Base-by-base conservation (phyloP, 768 basidiomycete species). In the Xerocomus spinulosus region DNA sequence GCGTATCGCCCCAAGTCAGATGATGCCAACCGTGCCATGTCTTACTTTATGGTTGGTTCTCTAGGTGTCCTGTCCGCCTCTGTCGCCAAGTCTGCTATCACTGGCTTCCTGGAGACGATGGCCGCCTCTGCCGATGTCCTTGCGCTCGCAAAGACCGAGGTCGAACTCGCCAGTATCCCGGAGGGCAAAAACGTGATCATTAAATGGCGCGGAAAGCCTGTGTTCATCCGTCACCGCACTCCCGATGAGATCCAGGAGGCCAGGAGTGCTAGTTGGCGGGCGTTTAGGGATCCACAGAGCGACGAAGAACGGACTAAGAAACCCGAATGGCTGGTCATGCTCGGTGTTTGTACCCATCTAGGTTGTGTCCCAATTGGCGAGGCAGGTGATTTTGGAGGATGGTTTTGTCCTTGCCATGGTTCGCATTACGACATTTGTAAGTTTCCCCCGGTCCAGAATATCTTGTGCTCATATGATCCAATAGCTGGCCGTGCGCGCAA, bases 201-300 rank as follows among this genome's bases (percentile, higher is more conserved):
- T 74, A 93, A 97, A 76, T 99, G 96, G 96, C 89, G 96, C 63
- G 96, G 96, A 69, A 99, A 99, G 78, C 96, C 96, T 55, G 96
- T 99, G 46, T 98, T 98, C 78, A 92, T 99, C 68, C 83, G 96
- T 56, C 96, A 99, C 76, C 83, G 96, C 62, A 99, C 96, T 13
- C 61, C 77, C 48, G 79, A 76, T 47, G 96, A 99, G 76, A 89
- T 99, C 59, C 81, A 90, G 53, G 96, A 99, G 73, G 96, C 96
- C 42, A 85, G 89, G 70, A 61, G 68, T 32, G 73, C 79, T 48
- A 83, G 95, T 69, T 85, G 93, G 85, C 91, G 93, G 77, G 52
- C 71, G 24, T 76, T 99, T 51, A 80, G 96, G 51, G 96, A 99
- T 63, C 96, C 96, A 46, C 81, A 99, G 75, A 70, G 80, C 41